phyloP scores from a whole-genome alignment of 352 stramenopile species.

The Phytophthora pinifolia region DNA sequence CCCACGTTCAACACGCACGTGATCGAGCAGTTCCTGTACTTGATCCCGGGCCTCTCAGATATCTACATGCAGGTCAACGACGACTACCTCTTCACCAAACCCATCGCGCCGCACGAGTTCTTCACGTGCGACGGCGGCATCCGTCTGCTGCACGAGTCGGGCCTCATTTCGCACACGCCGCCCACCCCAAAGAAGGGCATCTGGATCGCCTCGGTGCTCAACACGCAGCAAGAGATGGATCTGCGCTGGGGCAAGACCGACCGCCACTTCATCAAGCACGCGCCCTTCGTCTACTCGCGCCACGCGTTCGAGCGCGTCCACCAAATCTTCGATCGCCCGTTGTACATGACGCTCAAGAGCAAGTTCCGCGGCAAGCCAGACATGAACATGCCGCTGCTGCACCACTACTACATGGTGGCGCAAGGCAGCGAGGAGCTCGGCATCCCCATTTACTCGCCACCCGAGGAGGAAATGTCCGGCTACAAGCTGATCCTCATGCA shows the following conservation, averaged over 20 bases:
- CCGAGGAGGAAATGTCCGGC: conserved; percentile 71
- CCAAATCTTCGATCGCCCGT: conserved; percentile 82
- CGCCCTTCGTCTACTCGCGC: conserved; percentile 86
- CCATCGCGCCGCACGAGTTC: conserved; percentile 77
- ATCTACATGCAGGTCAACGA: conserved; percentile 91
- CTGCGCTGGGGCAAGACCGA: conserved; percentile 75
- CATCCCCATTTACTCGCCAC: conserved; percentile 73
- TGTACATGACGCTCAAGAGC: conserved; percentile 84
- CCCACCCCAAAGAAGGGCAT: conserved; percentile 82
- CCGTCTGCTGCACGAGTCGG: conserved; percentile 71
- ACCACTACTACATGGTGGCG: conserved; percentile 89
- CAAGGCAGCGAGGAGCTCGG: conserved; percentile 78
- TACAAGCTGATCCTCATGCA: conserved; percentile 88
- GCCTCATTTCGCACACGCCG: conserved; percentile 74
- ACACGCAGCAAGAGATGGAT: conserved; percentile 90
- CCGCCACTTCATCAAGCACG: conserved; percentile 88
- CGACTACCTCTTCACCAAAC: conserved; percentile 88
- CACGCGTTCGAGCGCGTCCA: conserved; percentile 84
- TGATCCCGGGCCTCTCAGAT: conserved; percentile 83
- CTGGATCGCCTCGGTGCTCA: conserved; percentile 86
- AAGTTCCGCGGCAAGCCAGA: conserved; percentile 85
- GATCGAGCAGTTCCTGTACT: conserved; percentile 88
- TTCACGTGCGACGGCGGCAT: conserved; percentile 89
- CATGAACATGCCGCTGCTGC: conserved; percentile 88
- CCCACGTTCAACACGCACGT: conserved; percentile 90